Base-by-base conservation (phyloP, 345 rosid species). In the Citrus inodora region DNA sequence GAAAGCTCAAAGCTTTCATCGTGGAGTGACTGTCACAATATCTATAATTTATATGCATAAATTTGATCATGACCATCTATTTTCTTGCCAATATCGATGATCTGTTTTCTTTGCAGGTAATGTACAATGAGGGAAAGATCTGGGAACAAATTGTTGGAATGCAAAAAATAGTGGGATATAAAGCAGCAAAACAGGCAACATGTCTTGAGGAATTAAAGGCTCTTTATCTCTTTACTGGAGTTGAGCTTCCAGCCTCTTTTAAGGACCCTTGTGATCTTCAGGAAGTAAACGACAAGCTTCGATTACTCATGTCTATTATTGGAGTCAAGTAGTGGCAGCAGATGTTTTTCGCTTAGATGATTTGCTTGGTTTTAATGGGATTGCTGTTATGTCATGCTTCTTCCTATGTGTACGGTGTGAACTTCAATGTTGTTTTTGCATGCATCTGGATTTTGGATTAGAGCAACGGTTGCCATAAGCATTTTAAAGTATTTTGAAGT, bases 201-300 rank as follows among this genome's bases (percentile, higher is more conserved):
- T 91, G 83, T 77, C 42, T 79, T 0, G 93, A 89, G 78, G 99
- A 95, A 78, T 55, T 93, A 53, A 90, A 85, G 82, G 90, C 92
- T 7, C 90, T 95, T 32, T 93, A 92, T 78, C 32, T 89, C 62
- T 91, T 93, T 80, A 87, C 87, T 0, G 97, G 98, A 65, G 86
- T 95, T 1, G 86, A 88, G 67, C 88, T 89, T 8, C 92, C 96
- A 1, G 74, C 86, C 69, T 85, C 88, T 2, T 78, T 87, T 76
- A 75, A 82, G 53, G 91, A 92, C 35, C 70, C 81, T 16, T 76
- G 80, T 22, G 90, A 88, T 80, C 82, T 87, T 35, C 87, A 33
- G 6, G 91, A 92, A 74, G 79, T 87, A 22, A 79, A 77, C 76
- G 82, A 86, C 32, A 86, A 87, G 78, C 91, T 93, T 59, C 76